Base-by-base conservation (phyloP, 148 eudicot species). In the Camellia sinensis region DNA sequence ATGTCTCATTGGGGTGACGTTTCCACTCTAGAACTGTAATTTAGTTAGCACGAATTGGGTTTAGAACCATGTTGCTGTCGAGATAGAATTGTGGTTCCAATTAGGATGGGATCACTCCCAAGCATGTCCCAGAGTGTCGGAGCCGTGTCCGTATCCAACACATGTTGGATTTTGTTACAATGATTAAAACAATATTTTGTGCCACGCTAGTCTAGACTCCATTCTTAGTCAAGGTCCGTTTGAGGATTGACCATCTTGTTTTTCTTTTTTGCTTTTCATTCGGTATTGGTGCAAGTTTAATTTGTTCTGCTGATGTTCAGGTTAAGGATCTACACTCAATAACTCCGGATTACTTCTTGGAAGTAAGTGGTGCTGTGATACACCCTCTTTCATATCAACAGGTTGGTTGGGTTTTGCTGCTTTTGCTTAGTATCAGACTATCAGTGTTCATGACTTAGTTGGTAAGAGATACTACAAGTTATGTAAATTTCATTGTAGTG, bases 301-400 rank as follows among this genome's bases (percentile, higher is more conserved):
- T 43, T 56, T 29, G 17, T 62, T 73, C 80, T 87, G 52, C 77
- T 18, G 68, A 75, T 82, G 41, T 87, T 82, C 94, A 96, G 99
- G 97, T 93, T 89, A 94, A 96, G 84, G 92, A 96, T 82, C 82
- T 93, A 84, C 98, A 93, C 86, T 92, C 92, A 45, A 82, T 93
- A 79, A 96, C 99, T 75, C 99, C 99, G 10, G 90, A 96, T 76
- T 85, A 86, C 87, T 96, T 96, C 86, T 88, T 96, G 91, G 95
- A 96, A 96, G 89, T 96, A 77, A 96, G 99, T 84, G 99, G 99
- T 76, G 94, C 89, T 7, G 94, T 96, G 71, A 90, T 96, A 76
- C 99, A 96, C 79, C 90, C 99, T 71, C 91, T 96, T 75, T 96
- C 99, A 29, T 96, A 96, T 81, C 98, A 96, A 80, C 99, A 96